These are phyloP conservation scores for Jasminum sambac DNA, from an alignment of 257 asterid species.

Conservation along the genomic window DNA sequence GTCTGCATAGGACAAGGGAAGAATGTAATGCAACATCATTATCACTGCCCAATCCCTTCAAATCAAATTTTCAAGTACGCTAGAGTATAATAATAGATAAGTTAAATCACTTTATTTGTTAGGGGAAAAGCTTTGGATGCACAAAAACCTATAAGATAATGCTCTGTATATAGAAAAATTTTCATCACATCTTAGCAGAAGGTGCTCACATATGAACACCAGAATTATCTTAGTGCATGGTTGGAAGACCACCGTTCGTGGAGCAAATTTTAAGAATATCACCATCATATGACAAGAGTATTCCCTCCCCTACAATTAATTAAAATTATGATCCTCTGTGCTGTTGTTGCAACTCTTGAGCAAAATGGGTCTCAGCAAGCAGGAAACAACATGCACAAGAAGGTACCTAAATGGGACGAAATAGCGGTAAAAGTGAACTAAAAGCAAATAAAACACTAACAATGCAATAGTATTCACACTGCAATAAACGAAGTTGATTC, in stretches of 20 bases:
- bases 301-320: not conserved
- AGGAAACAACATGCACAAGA: not conserved
- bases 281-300: not conserved
- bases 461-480: not conserved
- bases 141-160: not conserved
- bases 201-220: not conserved
- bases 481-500: not conserved
- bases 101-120: not conserved
- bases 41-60: not conserved
- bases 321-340: not conserved
- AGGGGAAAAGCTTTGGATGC: not conserved
- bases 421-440: not conserved
- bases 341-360: not conserved
- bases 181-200: not conserved
- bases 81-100: not conserved
- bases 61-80: not conserved
- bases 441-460: not conserved
- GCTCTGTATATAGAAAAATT: not conserved
- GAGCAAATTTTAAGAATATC: not conserved
- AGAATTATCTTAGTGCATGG: not conserved
- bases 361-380: not conserved
- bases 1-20: not conserved
- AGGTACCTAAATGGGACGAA: not conserved
- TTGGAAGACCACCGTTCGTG: not conserved
- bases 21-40: not conserved